phyloP scores from a whole-genome alignment of 768 basidiomycete species.

The Mycena pura region DNA sequence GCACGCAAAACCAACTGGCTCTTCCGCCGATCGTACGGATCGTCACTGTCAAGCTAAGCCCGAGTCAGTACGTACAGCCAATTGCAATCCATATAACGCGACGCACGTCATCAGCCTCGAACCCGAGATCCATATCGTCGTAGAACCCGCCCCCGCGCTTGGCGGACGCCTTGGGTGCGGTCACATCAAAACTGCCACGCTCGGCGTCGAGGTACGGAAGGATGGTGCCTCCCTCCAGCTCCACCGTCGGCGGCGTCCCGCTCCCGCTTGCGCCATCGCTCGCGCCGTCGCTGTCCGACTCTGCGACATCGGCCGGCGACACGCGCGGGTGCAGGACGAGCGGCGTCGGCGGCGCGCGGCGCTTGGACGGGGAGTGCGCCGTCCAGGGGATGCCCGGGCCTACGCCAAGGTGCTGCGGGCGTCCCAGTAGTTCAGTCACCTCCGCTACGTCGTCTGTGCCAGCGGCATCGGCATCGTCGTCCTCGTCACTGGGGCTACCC shows the following conservation, averaged over 20 bases:
- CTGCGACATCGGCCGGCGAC: not conserved
- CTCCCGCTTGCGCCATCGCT: not conserved
- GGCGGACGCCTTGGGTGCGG: conserved; percentile 43
- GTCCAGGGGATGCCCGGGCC: conserved; percentile 43
- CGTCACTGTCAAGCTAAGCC: conserved; percentile 67
- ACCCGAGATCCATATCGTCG: conserved; percentile 58
- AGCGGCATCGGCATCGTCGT: conserved; percentile 45
- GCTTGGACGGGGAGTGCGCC: conserved; percentile 42
- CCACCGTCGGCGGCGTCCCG: not conserved
- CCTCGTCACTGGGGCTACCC: conserved; percentile 44
- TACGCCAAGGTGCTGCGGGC: conserved; percentile 33
- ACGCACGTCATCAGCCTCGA: conserved; percentile 55
- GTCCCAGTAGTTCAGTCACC: conserved; percentile 37
- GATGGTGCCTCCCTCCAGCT: not conserved
- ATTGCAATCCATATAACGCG: conserved; percentile 3
- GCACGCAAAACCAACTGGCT: conserved; percentile 80
- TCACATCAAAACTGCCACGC: conserved; percentile 48
- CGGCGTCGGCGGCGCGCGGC: conserved; percentile 21
- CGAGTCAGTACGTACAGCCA: conserved; percentile 23
- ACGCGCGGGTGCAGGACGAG: conserved; percentile 25
- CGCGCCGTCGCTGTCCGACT: not conserved
- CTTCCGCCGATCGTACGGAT: conserved; percentile 74
- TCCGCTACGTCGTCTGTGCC: conserved; percentile 19
- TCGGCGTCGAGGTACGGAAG: conserved; percentile 34
- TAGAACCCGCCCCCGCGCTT: conserved; percentile 58